A percentile compares a stretch with the other conserved stretches of the same genome.
Evolutionary conservation across 1,284 basidiomycete species (phyloP).

Genomic region (Erythrobasidium hasegawianum): DNA sequence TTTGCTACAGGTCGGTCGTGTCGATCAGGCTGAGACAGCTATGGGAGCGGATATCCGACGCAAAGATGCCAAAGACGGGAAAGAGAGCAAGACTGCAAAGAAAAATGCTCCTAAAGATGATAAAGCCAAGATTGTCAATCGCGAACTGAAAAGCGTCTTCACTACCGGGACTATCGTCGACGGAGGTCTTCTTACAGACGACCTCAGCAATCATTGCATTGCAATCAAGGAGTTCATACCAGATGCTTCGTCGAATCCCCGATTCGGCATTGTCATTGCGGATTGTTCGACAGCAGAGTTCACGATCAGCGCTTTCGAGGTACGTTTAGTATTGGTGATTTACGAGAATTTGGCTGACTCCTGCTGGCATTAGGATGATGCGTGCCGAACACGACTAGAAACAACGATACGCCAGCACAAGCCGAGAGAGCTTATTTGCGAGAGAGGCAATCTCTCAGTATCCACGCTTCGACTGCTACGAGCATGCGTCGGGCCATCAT

Average conservation of each 20-base stretch:
- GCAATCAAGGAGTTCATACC: conserved; percentile 62
- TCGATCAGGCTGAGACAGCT: conserved; percentile 95
- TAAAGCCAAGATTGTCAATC: conserved; percentile 47
- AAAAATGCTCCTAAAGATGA: conserved; percentile 37
- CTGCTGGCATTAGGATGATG: no score
- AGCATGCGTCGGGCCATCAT: conserved; percentile 67
- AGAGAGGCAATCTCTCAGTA: conserved; percentile 77
- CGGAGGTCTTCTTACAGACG: conserved; percentile 78
- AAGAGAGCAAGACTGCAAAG: conserved; percentile 43
- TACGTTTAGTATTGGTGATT: neutral
- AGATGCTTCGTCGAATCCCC: conserved; percentile 43
- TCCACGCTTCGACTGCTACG: conserved; percentile 76
- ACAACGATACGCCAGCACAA: conserved; percentile 88
- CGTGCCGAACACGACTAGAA: conserved; percentile 85
- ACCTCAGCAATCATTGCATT: conserved; percentile 92
- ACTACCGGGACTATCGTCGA: conserved; percentile 97
- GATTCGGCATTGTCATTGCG: conserved; percentile 88
- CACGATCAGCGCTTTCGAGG: conserved; percentile 76
- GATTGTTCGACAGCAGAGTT: conserved; percentile 97
- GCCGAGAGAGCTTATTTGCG: conserved; percentile 88
- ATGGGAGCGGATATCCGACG: conserved; percentile 59
- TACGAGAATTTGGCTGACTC: no score
- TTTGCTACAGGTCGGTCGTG: conserved; percentile 64
- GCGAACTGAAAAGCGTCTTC: conserved; percentile 91
- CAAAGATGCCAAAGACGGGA: conserved; percentile 48